Percentiles rank a stretch among this genome's conserved stretches.
These are phyloP conservation scores for Spiromastix sp. DNA, from an alignment of 2,329 filamentous ascomycete genomes.

Conservation along the genomic window DNA sequence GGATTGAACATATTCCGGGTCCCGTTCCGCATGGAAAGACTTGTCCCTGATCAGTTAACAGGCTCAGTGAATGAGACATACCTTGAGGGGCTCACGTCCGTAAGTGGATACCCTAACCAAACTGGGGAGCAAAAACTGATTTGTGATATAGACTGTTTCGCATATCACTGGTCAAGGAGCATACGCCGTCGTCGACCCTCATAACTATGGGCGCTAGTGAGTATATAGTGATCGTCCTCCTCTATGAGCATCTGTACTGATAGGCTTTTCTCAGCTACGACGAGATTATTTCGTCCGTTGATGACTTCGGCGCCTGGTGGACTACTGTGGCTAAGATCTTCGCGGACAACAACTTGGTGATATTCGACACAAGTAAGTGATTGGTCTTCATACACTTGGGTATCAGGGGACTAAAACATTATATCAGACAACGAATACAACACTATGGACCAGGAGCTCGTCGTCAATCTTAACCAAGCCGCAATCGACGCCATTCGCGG, in stretches of 20 bases:
- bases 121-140: not conserved
- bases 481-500: conserved; percentile 53
- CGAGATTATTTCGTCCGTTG: conserved; percentile 41
- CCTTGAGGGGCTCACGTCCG: conserved; percentile 28
- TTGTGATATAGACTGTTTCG: conserved; percentile 28
- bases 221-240: conserved; percentile 13
- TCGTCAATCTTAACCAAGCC: conserved; percentile 52
- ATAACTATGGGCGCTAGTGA: conserved; percentile 46
- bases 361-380: conserved; percentile 49
- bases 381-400: not conserved
- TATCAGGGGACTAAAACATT: no score
- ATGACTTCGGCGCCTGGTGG: conserved; percentile 49
- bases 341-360: conserved; percentile 43
- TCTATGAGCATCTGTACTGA: conserved; percentile 11
- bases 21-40: conserved; percentile 46
- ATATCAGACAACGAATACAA: conserved; percentile 59
- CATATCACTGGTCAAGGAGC: conserved; percentile 36
- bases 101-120: no score
- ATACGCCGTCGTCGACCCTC: conserved; percentile 48
- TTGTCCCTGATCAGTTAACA: conserved; percentile 37
- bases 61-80: conserved; percentile 34
- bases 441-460: conserved; percentile 50
- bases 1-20: conserved; percentile 52
- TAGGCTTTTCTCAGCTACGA: conserved; percentile 16
- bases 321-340: conserved; percentile 45